Evolutionary conservation across 2,329 filamentous ascomycete species (phyloP).

Genomic region (Pseudogymnoascus pannorum): DNA sequence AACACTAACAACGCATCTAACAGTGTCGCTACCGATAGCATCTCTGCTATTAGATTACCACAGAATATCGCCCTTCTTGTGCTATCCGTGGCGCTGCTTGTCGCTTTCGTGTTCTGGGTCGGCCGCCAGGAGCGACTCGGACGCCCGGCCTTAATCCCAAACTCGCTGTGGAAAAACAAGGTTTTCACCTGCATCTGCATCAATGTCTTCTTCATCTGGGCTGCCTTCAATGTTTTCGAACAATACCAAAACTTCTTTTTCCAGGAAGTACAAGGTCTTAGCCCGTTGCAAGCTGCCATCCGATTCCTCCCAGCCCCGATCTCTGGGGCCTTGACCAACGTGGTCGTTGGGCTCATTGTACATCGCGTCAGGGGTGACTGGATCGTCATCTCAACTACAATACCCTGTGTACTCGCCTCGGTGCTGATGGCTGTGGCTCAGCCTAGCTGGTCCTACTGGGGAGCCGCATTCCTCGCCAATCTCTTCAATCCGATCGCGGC

Average conservation of each 20-base stretch:
- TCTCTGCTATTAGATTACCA: constrained; percentile 7
- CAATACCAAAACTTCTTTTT: constrained; percentile 18
- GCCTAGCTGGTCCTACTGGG: constrained; percentile 39
- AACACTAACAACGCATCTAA: background rate
- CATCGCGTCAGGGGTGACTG: constrained; percentile 36
- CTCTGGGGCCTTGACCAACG: constrained; percentile 32
- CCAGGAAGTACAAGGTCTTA: background rate
- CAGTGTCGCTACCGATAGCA: constrained; percentile 9
- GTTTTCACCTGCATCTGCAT: constrained; percentile 27
- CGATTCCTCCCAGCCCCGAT: constrained; percentile 34
- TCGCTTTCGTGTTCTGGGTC: constrained; percentile 24
- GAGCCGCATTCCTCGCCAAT: constrained; percentile 36
- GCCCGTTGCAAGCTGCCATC: constrained; percentile 17
- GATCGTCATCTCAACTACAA: constrained; percentile 31
- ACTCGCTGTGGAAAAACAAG: constrained; percentile 27
- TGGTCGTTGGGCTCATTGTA: constrained; percentile 37
- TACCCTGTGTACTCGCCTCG: constrained; percentile 30
- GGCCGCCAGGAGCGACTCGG: constrained; percentile 19
- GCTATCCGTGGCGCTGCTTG: constrained; percentile 22
- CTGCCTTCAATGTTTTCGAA: constrained; percentile 21
- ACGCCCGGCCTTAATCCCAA: constrained; percentile 28
- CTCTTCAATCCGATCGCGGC: constrained; percentile 36
- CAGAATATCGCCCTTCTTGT: constrained; percentile 25
- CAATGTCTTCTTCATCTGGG: constrained; percentile 28
- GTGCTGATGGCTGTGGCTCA: constrained; percentile 38